Percentiles rank a stretch among this genome's conserved stretches.
phyloP scores from a whole-genome alignment of 176 grass and related monocot species.

The Avena sativa region DNA sequence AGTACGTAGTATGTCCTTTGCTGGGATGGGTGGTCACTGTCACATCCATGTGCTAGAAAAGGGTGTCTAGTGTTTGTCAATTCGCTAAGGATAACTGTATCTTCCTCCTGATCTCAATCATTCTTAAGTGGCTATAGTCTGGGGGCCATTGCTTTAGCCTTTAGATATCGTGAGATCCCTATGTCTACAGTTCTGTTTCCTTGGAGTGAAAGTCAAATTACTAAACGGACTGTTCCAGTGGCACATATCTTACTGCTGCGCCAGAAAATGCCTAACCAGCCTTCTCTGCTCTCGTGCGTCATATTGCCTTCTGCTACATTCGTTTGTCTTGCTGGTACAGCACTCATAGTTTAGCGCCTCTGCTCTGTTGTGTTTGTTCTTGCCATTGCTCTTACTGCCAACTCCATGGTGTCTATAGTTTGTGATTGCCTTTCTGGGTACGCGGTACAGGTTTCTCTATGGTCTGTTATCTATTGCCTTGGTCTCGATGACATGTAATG shows the following conservation, averaged over 20 bases:
- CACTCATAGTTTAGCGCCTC: neutral
- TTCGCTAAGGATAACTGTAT: constrained; percentile 46
- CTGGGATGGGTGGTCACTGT: constrained; percentile 40
- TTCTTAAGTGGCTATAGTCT: constrained; percentile 42
- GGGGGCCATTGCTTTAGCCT: constrained; percentile 46
- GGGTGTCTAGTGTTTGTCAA: constrained; percentile 44
- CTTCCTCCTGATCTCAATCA: constrained; percentile 46
- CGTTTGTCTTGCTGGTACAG: constrained; percentile 7
- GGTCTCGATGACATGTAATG: neutral
- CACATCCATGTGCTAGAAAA: constrained; percentile 55
- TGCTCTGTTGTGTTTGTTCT: neutral
- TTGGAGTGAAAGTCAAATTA: constrained; percentile 50
- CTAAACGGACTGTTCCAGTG: constrained; percentile 19
- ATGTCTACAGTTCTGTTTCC: constrained; percentile 41
- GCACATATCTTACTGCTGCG: constrained; percentile 13
- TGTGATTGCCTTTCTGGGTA: constrained; percentile 7
- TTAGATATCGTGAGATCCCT: constrained; percentile 43
- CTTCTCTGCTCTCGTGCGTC: neutral
- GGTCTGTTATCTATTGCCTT: constrained; percentile 19
- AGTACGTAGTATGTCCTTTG: constrained; percentile 17
- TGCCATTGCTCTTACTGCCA: constrained; percentile 21
- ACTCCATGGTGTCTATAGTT: neutral
- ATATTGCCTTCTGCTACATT: neutral
- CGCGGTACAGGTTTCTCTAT: neutral
- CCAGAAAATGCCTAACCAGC: neutral